phyloP scores from a whole-genome alignment of 495 filamentous ascomycete genomes.

The Halenospora varia region DNA sequence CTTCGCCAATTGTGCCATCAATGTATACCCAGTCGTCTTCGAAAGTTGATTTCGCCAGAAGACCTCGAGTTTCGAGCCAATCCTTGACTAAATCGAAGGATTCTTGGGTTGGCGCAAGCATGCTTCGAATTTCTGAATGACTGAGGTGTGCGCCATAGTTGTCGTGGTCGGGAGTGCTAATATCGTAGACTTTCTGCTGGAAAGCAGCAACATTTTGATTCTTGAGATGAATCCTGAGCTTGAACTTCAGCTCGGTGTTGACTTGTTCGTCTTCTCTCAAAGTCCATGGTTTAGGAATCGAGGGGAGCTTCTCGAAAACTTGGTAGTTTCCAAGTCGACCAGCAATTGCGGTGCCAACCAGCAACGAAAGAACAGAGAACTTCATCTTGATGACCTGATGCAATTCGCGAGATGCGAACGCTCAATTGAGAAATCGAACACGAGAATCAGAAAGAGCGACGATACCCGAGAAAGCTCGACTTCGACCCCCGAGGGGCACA shows the following conservation, averaged over 20 bases:
- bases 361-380: neutral
- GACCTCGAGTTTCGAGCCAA: neutral
- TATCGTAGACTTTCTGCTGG: slow-evolving; percentile 49
- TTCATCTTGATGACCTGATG: slow-evolving; percentile 9
- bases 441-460: neutral
- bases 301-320: neutral
- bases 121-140: slow-evolving; percentile 37
- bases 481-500: neutral
- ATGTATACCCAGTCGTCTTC: slow-evolving; percentile 47
- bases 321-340: neutral
- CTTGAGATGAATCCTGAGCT: slow-evolving; percentile 41
- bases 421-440: neutral
- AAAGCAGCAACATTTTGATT: slow-evolving; percentile 42
- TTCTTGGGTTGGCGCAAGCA: neutral
- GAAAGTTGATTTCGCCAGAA: neutral
- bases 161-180: slow-evolving; percentile 50
- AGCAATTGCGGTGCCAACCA: slow-evolving; percentile 1
- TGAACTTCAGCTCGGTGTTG: slow-evolving; percentile 22
- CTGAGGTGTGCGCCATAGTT: slow-evolving; percentile 56
- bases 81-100: neutral
- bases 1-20: slow-evolving; percentile 35
- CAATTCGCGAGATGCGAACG: too few species aligned
- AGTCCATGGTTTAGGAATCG: neutral
- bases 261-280: neutral
- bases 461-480: neutral